Percentiles rank a stretch among this genome's conserved stretches.
phyloP scores from a whole-genome alignment of 257 asterid species.

The Leonotis leonurus region DNA sequence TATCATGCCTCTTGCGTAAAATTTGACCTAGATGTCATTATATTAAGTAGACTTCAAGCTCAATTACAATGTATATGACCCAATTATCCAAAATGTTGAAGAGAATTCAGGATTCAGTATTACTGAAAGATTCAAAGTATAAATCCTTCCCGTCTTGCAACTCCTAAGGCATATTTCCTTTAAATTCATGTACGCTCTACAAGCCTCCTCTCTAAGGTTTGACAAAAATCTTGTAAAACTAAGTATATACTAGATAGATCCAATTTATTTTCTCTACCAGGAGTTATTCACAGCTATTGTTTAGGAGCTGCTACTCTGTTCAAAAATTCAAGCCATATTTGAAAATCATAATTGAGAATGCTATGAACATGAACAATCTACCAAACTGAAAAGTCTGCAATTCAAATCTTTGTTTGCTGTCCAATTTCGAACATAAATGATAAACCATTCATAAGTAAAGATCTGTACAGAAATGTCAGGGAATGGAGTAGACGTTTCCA shows the following conservation, averaged over 20 bases:
- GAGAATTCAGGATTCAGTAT: neutral
- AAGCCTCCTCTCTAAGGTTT: neutral
- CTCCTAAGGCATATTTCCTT: neutral
- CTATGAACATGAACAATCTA: neutral
- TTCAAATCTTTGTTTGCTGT: neutral
- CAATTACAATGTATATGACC: neutral
- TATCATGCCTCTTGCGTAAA: neutral
- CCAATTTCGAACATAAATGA: neutral
- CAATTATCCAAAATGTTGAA: neutral
- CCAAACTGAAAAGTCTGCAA: neutral
- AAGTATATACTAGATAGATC: neutral
- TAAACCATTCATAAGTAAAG: neutral
- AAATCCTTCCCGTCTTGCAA: neutral
- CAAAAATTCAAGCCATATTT: neutral
- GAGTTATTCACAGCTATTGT: neutral
- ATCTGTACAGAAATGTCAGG: neutral
- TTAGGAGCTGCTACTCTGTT: neutral
- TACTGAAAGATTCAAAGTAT: neutral
- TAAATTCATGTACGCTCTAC: neutral
- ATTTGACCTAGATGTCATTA: neutral
- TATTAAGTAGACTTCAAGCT: neutral
- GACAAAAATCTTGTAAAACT: neutral
- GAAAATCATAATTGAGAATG: neutral
- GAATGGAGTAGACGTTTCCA: neutral
- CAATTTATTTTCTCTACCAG: neutral